phyloP scores from a whole-genome alignment of 257 asterid genomes.

The Solanum ahanhuiri region DNA sequence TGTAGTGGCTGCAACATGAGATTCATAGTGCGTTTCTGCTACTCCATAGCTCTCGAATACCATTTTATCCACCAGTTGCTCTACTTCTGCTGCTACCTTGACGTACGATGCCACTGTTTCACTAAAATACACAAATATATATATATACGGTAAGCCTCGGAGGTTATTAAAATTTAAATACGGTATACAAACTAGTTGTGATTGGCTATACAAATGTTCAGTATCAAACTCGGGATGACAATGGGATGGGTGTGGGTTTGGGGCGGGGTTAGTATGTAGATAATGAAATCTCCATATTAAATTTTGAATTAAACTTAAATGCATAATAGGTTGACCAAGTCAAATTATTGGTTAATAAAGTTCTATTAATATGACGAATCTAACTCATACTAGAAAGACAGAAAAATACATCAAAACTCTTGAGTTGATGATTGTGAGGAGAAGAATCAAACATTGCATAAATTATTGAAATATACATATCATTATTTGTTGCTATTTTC shows the following conservation, averaged over 20 bases:
- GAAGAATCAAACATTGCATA: not conserved
- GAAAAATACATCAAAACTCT: not conserved
- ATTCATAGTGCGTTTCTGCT: conserved; percentile 26
- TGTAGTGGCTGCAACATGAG: conserved; percentile 32
- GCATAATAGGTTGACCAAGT: not conserved
- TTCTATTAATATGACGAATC: not conserved
- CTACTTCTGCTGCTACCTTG: conserved; percentile 33
- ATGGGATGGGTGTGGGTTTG: not conserved
- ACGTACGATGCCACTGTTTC: conserved; percentile 28
- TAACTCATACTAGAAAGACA: not conserved
- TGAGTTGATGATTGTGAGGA: not conserved
- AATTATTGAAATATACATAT: not conserved
- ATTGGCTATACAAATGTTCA: not conserved
- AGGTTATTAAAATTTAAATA: not conserved
- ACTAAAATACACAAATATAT: not conserved
- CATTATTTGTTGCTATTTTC: not conserved
- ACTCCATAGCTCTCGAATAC: conserved; percentile 47
- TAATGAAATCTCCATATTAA: not conserved
- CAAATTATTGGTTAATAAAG: not conserved
- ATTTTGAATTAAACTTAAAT: too few relatives aligned
- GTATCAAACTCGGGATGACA: not conserved
- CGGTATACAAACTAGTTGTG: not conserved
- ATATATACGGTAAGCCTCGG: not conserved
- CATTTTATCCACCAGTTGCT: conserved; percentile 40
- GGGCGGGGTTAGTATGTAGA: not conserved